Percentiles rank a stretch among this genome's conserved stretches.
Conservation (phyloP, 305 asterid genomes). For the Solanum hybrid region DNA sequence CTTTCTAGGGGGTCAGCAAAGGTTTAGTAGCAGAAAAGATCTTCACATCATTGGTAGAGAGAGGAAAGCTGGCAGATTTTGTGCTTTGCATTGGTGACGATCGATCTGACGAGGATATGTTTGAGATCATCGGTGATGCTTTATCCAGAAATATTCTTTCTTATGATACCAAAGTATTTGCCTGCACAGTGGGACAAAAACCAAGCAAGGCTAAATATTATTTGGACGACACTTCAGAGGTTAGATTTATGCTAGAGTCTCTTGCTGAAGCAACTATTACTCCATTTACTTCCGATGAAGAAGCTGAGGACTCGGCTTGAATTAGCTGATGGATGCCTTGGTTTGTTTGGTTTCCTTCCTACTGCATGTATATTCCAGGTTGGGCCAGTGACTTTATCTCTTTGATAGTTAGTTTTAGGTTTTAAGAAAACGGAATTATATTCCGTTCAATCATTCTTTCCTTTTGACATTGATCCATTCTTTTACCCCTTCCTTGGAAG, state of each 20-base stretch:
- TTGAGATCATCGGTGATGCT: slow-evolving; percentile 62
- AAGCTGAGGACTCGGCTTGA: slow-evolving; percentile 39
- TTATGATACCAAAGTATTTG: slow-evolving; percentile 61
- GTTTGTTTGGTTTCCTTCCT: slow-evolving; percentile 24
- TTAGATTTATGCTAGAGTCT: slow-evolving; percentile 65
- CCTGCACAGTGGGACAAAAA: slow-evolving; percentile 92
- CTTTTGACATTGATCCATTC: slow-evolving; percentile 19
- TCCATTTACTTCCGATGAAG: slow-evolving; percentile 54
- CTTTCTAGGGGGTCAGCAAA: slow-evolving; percentile 69
- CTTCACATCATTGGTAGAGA: slow-evolving; percentile 58
- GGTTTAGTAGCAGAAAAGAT: slow-evolving; percentile 81
- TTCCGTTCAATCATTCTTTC: slow-evolving; percentile 2
- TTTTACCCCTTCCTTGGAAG: slow-evolving; percentile 22
- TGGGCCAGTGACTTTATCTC: slow-evolving; percentile 10
- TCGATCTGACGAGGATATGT: slow-evolving; percentile 94
- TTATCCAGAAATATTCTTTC: slow-evolving; percentile 55
- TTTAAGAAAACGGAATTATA: slow-evolving; percentile 21
- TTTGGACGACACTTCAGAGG: slow-evolving; percentile 81
- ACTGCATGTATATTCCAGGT: slow-evolving; percentile 15
- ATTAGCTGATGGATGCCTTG: slow-evolving; percentile 12
- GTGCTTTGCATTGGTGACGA: slow-evolving; percentile 97
- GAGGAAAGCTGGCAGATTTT: slow-evolving; percentile 61
- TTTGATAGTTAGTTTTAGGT: slow-evolving; percentile 36
- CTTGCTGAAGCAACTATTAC: slow-evolving; percentile 71
- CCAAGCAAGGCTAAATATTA: slow-evolving; percentile 97